Conservation (phyloP, 2,329 filamentous ascomycete species). For the Aureobasidium uvarum region DNA sequence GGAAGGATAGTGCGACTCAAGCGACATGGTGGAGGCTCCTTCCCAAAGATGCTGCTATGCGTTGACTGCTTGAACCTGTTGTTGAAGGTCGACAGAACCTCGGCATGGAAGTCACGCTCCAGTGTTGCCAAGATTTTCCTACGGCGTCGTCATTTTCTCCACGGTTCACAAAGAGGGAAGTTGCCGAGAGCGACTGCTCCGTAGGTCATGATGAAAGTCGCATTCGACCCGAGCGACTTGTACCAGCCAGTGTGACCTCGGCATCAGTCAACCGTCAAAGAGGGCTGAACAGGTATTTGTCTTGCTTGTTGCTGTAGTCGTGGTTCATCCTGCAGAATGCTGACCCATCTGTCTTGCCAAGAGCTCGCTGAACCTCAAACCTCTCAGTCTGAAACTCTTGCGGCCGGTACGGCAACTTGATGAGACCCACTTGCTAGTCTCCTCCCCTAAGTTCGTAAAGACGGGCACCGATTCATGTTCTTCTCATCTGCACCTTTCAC, state of each 20-base stretch:
- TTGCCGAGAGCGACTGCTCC: not conserved
- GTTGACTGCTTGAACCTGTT: not conserved
- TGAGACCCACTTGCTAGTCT: not conserved
- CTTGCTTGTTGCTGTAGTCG: not conserved
- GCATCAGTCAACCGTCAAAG: not conserved
- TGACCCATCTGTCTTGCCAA: slow-evolving; percentile 5
- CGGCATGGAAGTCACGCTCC: not conserved
- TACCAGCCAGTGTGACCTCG: not conserved
- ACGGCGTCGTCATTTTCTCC: not conserved
- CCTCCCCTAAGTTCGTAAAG: not conserved
- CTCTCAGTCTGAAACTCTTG: not conserved
- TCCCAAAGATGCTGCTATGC: not conserved
- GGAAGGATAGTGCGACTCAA: slow-evolving; percentile 42
- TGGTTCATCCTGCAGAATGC: not conserved
- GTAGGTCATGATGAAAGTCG: not conserved
- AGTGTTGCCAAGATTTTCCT: not conserved
- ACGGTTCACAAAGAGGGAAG: not conserved
- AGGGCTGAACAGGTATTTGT: not conserved
- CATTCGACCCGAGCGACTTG: not conserved
- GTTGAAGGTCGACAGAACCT: not conserved
- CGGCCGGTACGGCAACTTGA: not conserved
- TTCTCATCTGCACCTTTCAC: not conserved
- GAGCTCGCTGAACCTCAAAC: not conserved
- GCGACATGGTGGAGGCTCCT: slow-evolving; percentile 21
- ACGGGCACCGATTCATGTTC: not conserved